Conservation (phyloP, 192 early-diverging fungal species). For the Pecoramyces ruminantium region DNA sequence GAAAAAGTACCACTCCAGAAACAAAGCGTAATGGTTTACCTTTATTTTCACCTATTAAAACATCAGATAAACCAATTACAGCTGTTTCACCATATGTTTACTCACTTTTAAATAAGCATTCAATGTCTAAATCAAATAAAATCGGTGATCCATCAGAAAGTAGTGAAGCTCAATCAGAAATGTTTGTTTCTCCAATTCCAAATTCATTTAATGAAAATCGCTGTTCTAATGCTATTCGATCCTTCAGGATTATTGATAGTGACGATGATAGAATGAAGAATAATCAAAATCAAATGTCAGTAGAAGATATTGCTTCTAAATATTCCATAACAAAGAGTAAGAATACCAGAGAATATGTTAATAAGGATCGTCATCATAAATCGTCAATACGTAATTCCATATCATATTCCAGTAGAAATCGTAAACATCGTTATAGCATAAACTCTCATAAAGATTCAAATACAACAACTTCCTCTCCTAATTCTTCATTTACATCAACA, state of each 20-base stretch:
- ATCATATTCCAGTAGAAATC: background rate
- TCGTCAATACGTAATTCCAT: background rate
- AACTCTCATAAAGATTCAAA: too few species aligned
- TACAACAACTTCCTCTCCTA: background rate
- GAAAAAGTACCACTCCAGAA: background rate
- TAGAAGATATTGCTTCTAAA: background rate
- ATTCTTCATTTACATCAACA: background rate
- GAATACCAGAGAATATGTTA: background rate
- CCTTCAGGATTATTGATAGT: background rate
- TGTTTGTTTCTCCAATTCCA: background rate
- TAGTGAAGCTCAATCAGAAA: background rate
- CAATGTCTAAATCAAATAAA: background rate
- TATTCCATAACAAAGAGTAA: background rate
- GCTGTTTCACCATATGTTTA: background rate
- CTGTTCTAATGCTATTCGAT: background rate
- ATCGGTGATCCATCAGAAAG: background rate
- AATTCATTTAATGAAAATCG: background rate
- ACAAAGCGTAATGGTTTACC: background rate
- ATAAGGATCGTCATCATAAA: background rate
- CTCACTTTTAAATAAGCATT: background rate
- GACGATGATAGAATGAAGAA: background rate
- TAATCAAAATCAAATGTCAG: background rate
- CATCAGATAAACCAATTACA: background rate
- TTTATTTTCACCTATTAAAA: background rate
- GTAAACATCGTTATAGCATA: background rate